phyloP scores from a whole-genome alignment of 352 stramenopile species.

The Elongisporangium undulatum region DNA sequence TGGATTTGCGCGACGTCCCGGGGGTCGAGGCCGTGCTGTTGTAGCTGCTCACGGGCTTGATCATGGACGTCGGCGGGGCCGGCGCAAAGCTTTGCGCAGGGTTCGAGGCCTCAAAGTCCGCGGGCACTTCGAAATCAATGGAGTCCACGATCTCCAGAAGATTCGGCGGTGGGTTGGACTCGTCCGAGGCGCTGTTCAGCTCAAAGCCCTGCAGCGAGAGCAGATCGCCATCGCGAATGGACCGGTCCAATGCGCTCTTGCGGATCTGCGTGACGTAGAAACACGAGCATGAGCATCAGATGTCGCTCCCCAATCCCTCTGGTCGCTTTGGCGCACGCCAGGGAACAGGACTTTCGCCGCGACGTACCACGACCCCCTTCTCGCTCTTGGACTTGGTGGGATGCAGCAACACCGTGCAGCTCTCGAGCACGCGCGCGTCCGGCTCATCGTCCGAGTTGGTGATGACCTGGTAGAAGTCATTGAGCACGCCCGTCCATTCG shows the following conservation, averaged over 20 bases:
- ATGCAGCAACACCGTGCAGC: slow-evolving; percentile 73
- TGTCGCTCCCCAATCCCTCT: background rate
- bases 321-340: background rate
- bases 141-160: slow-evolving; percentile 69
- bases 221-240: slow-evolving; percentile 78
- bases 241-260: slow-evolving; percentile 65
- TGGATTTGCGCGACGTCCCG: slow-evolving; percentile 44
- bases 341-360: background rate
- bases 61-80: slow-evolving; percentile 20
- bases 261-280: slow-evolving; percentile 31
- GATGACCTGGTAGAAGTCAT: slow-evolving; percentile 82
- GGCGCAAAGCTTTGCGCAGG: slow-evolving; percentile 5
- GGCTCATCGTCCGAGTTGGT: slow-evolving; percentile 80
- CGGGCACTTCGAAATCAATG: slow-evolving; percentile 51
- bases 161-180: slow-evolving; percentile 48
- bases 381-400: slow-evolving; percentile 81
- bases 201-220: slow-evolving; percentile 66
- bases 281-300: slow-evolving; percentile 1
- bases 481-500: slow-evolving; percentile 67
- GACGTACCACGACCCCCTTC: slow-evolving; percentile 64
- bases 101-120: slow-evolving; percentile 17
- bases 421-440: slow-evolving; percentile 40
- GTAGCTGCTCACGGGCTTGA: slow-evolving; percentile 13
- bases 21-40: slow-evolving; percentile 6
- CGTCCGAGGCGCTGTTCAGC: slow-evolving; percentile 17